phyloP scores from a whole-genome alignment of 805 yeast genomes.

The Brettanomyces anomalus region DNA sequence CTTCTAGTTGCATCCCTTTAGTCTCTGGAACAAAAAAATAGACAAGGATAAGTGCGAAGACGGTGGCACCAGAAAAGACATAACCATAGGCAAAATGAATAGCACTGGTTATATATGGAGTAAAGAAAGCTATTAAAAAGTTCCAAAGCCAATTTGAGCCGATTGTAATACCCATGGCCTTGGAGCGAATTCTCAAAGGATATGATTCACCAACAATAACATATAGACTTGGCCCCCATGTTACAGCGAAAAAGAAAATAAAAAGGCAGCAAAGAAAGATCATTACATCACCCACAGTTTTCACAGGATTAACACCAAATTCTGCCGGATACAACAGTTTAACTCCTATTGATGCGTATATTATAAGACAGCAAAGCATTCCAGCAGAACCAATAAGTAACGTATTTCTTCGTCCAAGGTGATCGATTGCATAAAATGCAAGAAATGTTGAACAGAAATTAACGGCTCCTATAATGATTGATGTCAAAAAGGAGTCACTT shows the following conservation, averaged over 20 bases:
- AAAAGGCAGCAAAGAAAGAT: conserved; percentile 54
- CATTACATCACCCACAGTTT: conserved; percentile 51
- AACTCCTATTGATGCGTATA: conserved; percentile 55
- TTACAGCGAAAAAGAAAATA: conserved; percentile 57
- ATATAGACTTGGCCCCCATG: conserved; percentile 69
- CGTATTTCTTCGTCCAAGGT: conserved; percentile 42
- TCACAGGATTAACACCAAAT: conserved; percentile 29
- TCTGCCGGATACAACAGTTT: conserved; percentile 33
- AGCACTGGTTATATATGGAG: conserved; percentile 45
- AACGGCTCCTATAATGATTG: conserved; percentile 46
- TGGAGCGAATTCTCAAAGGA: conserved; percentile 55
- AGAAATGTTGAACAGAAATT: conserved; percentile 46
- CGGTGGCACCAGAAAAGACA: conserved; percentile 45
- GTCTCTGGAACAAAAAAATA: conserved; percentile 47
- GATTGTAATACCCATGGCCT: conserved; percentile 55
- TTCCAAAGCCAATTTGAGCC: conserved; percentile 60
- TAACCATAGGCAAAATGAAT: conserved; percentile 50
- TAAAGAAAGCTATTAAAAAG: conserved; percentile 44
- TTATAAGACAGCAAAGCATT: conserved; percentile 47
- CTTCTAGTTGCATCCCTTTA: conserved; percentile 47
- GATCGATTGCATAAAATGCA: conserved; percentile 43
- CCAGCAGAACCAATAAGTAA: conserved; percentile 40
- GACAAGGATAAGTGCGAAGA: conserved; percentile 44
- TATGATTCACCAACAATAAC: conserved; percentile 59
- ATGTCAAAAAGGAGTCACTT: conserved; percentile 43